Evolutionary conservation across 164 flowering plant genomes (phyloP), one percentile per base, ranked within the genome.

Genomic region (Sedum album): DNA sequence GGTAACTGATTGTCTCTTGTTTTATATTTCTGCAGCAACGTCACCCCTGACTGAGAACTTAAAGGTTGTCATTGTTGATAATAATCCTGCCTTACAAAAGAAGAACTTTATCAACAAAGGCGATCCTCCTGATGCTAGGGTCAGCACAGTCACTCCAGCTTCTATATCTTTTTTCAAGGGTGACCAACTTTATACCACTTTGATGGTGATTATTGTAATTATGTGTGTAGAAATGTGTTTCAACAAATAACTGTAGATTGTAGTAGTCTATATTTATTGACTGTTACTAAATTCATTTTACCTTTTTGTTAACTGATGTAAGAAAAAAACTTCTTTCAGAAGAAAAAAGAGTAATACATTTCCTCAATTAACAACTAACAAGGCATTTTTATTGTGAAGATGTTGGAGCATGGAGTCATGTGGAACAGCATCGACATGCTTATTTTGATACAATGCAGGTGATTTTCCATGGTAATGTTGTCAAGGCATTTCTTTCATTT

Each of bases 141-240:
- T 95, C 83, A 90, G 96, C 72, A 88, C 97, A 10, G 84, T 95
- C 72, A 95, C 99, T 33, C 97, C 97, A 68, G 85, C 97, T 53
- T 84, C 90, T 44, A 92, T 92, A 68, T 86, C 96, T 72, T 68
- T 87, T 70, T 87, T 95, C 76, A 84, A 85, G 86, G 96, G 99
- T 95, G 86, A 31, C n/a, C 26, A 51, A 20, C 2, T 11, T 48
- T 55, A 49, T 21, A 30, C 21, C 14, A 6, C 15, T 41, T 41
- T 8, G 5, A 8, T 41, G 46, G 11, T 41, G 46, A 41, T 8
- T 41, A 13, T 11, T 4, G 42, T 5, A 8, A 39, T 39, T 39
- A 39, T 39, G 42, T 1, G n/a, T n/a, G n/a, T n/a, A n/a, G n/a
- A n/a, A n/a, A n/a, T n/a, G n/a, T n/a, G n/a, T n/a, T n/a, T n/a